Evolutionary conservation across 2,329 filamentous ascomycete genomes (phyloP).

Genomic region (Diaporthe vexans): DNA sequence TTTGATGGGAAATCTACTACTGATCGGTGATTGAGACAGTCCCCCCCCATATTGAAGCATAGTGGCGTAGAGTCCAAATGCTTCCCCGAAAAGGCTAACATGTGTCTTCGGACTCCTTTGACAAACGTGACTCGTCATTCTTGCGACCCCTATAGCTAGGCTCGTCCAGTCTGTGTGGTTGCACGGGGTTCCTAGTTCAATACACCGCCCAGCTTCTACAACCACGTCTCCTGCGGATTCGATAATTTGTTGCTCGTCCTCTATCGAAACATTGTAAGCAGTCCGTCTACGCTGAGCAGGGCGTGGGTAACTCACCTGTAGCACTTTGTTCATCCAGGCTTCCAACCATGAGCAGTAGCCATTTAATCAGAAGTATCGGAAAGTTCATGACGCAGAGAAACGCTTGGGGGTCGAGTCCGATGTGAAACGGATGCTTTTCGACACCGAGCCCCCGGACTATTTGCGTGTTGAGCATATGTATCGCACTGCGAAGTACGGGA

Average conservation of each 20-base stretch:
- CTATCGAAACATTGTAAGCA: no score
- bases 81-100: not conserved
- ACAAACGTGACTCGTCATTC: not conserved
- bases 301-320: no score
- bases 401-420: not conserved
- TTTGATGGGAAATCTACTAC: no score
- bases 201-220: not conserved
- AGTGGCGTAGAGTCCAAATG: not conserved
- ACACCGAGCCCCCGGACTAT: not conserved
- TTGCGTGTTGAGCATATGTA: not conserved
- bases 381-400: not conserved
- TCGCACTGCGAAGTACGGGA: not conserved
- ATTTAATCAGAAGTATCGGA: not conserved
- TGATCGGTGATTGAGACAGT: not conserved
- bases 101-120: not conserved
- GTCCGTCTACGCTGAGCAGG: no score
- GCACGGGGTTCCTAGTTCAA: not conserved
- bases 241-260: not conserved
- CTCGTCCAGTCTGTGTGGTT: not conserved
- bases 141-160: not conserved
- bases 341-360: not conserved
- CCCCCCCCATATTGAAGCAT: not conserved
- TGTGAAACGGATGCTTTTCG: accelerated
- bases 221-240: not conserved
- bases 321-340: not conserved